Evolutionary conservation across 164 flowering plant species (phyloP), one percentile per base, ranked within the genome.

Genomic region (Vitis riparia): DNA sequence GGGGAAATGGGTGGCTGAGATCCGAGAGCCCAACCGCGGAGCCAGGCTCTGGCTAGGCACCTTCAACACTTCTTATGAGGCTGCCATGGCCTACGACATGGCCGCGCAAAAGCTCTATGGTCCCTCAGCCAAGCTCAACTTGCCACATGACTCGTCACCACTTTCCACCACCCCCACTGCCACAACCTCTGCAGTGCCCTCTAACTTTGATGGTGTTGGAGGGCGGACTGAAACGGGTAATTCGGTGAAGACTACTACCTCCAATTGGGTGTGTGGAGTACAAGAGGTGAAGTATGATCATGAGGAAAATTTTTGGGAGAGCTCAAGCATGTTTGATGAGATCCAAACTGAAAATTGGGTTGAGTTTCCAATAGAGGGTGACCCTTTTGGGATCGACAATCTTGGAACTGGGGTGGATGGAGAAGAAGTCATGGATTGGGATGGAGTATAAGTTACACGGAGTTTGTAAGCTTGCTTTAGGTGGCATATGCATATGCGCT

Each of bases 1-100:
- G 92, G 92, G 90, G 3, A 88, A 86, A 76, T 88, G 92, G 92
- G 92, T 88, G 2, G 87, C 90, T 1, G 92, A 88, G 68, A 88
- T 88, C 11, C 82, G 92, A 0, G 89, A 83, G 62, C 92, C 92
- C 3, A 85, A 76, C 14, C 73, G 77, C 3, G 87, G 90, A 0
- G 75, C 81, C 2, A 77, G 86, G 10, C 78, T 88, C 11, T 88
- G 92, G 90, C 81, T 88, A 0, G 92, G 92, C 29, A 86, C 90
- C 9, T 88, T 82, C 69, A 66, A 75, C 57, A 88, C 89, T 17
- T 77, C 92, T 15, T 37, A 51, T 2, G 87, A 88, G 12, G 92
- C 92, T 0, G 92, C 89, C 7, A 8, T 74, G 1, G 92, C 92
- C 19, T 88, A 86, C 63, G 90, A 88, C 49, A 76, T 60, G 0